phyloP scores from a whole-genome alignment of 2,329 filamentous ascomycete genomes.

The Lachnellula cervina region DNA sequence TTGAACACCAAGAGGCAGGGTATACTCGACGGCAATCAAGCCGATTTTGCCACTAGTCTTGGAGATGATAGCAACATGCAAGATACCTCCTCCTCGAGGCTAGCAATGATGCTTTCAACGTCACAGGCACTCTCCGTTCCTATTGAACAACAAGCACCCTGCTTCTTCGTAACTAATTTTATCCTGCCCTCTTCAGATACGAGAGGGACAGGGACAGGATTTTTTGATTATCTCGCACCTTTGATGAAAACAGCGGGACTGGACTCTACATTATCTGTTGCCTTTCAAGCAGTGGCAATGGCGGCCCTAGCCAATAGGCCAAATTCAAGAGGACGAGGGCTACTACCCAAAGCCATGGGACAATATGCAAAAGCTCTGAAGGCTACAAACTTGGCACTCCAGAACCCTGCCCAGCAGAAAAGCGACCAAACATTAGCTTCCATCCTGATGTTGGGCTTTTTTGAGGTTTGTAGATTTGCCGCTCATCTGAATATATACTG shows the following conservation, averaged over 20 bases:
- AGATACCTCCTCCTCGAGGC: constrained; percentile 9
- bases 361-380: constrained; percentile 53
- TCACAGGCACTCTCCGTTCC: constrained; percentile 40
- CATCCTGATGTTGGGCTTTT: constrained; percentile 55
- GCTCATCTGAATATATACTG: neutral
- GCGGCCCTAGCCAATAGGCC: constrained; percentile 52
- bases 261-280: constrained; percentile 46
- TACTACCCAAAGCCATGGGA: constrained; percentile 40
- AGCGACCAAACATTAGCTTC: constrained; percentile 55
- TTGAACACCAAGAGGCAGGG: constrained; percentile 44
- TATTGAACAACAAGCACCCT: constrained; percentile 50
- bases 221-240: constrained; percentile 55
- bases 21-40: constrained; percentile 9
- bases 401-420: constrained; percentile 44
- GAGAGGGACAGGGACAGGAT: constrained; percentile 37
- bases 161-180: constrained; percentile 58
- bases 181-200: constrained; percentile 48
- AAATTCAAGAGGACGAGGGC: constrained; percentile 28
- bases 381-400: constrained; percentile 48
- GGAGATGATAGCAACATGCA: neutral
- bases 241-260: constrained; percentile 43
- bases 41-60: constrained; percentile 3
- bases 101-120: constrained; percentile 18
- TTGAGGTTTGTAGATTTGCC: constrained; percentile 41
- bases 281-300: constrained; percentile 56